Evolutionary conservation across 139 green algal genomes (phyloP).

Genomic region (Volvox africanus): DNA sequence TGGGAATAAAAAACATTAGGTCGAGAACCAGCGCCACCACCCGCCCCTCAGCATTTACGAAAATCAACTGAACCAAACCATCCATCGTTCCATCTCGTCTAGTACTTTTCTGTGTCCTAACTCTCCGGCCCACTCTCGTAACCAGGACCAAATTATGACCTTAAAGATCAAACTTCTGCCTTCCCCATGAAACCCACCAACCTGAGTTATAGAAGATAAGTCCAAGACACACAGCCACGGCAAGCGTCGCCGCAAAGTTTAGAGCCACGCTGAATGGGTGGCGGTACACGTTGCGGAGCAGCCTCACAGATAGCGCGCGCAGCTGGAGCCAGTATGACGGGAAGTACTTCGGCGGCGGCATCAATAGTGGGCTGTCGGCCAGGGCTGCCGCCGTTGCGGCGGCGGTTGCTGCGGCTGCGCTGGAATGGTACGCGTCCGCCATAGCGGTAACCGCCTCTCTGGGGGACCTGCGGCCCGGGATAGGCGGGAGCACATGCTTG

Average conservation of each 20-base stretch:
- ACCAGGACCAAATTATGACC: too few species aligned
- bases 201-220: slow-evolving; percentile 72
- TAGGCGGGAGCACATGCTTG: too few species aligned
- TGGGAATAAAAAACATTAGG: too few species aligned
- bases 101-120: too few species aligned
- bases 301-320: slow-evolving; percentile 60
- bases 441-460: slow-evolving; percentile 56
- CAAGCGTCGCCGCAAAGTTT: slow-evolving; percentile 75
- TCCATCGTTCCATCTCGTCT: too few species aligned
- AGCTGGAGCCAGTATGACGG: slow-evolving; percentile 58
- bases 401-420: slow-evolving; percentile 12
- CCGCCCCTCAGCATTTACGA: too few species aligned
- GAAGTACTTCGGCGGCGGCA: slow-evolving; percentile 51
- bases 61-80: too few species aligned
- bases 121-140: too few species aligned
- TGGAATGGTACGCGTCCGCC: slow-evolving; percentile 55
- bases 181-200: too few species aligned
- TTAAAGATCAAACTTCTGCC: too few species aligned
- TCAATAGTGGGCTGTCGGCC: slow-evolving; percentile 6
- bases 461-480: slow-evolving; percentile 44
- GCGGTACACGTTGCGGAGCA: slow-evolving; percentile 71
- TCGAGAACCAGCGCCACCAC: too few species aligned
- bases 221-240: slow-evolving; percentile 65
- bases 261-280: slow-evolving; percentile 74
- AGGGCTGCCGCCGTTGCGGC: slow-evolving; percentile 37